phyloP scores from a whole-genome alignment of 345 rosid species.

The Aquilaria sinensis region DNA sequence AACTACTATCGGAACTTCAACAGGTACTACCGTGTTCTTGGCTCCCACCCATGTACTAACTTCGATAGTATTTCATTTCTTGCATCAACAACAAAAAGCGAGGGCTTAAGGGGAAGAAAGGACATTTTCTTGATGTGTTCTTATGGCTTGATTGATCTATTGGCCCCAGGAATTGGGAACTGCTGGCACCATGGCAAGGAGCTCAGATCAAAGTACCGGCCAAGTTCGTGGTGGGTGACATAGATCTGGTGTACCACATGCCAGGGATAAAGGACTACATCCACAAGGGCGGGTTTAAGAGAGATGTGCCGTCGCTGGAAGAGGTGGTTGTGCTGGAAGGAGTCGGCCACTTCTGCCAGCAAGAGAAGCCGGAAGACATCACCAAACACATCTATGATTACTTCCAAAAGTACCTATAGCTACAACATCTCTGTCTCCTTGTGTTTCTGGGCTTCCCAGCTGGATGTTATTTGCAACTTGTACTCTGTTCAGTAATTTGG shows the following conservation, averaged over 20 bases:
- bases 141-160: neutral
- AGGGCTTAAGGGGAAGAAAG: too few relatives aligned
- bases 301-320: conserved; percentile 8
- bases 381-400: conserved; percentile 6
- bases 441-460: too few relatives aligned
- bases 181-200: conserved; percentile 7
- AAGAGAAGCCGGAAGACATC: conserved; percentile 11
- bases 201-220: conserved; percentile 8
- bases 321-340: conserved; percentile 14
- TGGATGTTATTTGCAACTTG: too few relatives aligned
- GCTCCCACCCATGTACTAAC: neutral
- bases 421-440: too few relatives aligned
- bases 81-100: too few relatives aligned
- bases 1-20: conserved; percentile 41
- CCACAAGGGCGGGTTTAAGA: conserved; percentile 8
- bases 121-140: too few relatives aligned
- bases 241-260: conserved; percentile 13
- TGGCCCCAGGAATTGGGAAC: conserved; percentile 1
- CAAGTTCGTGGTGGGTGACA: conserved; percentile 7
- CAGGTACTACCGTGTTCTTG: neutral
- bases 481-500: too few relatives aligned
- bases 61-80: neutral
- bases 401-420: conserved; percentile 4
- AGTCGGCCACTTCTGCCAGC: conserved; percentile 12
- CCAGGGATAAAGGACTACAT: conserved; percentile 5